Conservation (phyloP, 2,329 filamentous ascomycete genomes). For the Dactylellina haptotyla region DNA sequence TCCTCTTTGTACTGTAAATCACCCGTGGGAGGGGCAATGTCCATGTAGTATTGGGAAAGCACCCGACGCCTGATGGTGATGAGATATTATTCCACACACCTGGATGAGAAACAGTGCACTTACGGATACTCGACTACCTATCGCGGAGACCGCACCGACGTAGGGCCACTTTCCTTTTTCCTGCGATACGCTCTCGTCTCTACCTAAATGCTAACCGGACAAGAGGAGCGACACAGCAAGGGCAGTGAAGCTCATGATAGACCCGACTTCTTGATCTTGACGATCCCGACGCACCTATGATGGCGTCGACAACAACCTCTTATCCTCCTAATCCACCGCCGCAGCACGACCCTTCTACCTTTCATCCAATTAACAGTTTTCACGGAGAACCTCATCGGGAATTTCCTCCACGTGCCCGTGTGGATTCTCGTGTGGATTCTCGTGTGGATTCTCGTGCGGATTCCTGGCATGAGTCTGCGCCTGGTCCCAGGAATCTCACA, state of each 20-base stretch:
- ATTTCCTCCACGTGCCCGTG: constrained; percentile 52
- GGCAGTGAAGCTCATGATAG: constrained; percentile 45
- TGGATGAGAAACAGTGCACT: constrained; percentile 49
- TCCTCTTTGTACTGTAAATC: constrained; percentile 53
- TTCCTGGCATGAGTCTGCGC: constrained; percentile 50
- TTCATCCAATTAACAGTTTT: constrained; percentile 53
- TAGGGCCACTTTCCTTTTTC: constrained; percentile 41
- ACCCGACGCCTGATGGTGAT: constrained; percentile 54
- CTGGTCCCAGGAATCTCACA: constrained; percentile 52
- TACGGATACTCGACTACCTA: constrained; percentile 31
- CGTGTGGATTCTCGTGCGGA: constrained; percentile 50
- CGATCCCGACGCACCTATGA: constrained; percentile 39
- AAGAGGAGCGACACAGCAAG: constrained; percentile 24
- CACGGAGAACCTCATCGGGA: constrained; percentile 51
- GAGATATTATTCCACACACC: constrained; percentile 54
- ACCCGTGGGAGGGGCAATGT: constrained; percentile 54
- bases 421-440: constrained; percentile 50
- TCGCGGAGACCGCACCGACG: constrained; percentile 39
- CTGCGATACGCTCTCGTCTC: background rate
- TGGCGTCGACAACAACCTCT: constrained; percentile 54
- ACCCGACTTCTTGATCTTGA: constrained; percentile 32
- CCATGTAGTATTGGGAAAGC: constrained; percentile 52
- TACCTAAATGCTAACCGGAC: constrained; percentile 31
- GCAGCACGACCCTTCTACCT: constrained; percentile 51
- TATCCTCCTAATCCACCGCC: constrained; percentile 51